Evolutionary conservation across 2,329 filamentous ascomycete genomes (phyloP).

Genomic region (Daldinia sp.): DNA sequence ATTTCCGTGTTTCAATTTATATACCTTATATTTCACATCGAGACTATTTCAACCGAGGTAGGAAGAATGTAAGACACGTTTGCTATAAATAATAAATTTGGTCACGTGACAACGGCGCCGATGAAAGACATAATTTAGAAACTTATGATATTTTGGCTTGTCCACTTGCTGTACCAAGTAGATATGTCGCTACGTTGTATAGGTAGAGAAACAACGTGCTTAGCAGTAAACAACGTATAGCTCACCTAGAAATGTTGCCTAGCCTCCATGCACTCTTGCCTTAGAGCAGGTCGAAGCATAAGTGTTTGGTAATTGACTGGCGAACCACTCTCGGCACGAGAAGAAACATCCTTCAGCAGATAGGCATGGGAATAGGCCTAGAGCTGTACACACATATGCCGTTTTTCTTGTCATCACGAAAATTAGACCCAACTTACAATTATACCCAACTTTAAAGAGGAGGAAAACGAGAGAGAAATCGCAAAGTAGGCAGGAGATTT

Average conservation of each 20-base stretch:
- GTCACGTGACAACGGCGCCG: not conserved
- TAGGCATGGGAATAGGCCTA: conserved; percentile 57
- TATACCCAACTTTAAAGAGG: not conserved
- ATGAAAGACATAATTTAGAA: not conserved
- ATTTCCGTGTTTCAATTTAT: conserved; percentile 11
- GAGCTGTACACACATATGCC: conserved; percentile 67
- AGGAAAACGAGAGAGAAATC: conserved; percentile 2
- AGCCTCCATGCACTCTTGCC: conserved; percentile 72
- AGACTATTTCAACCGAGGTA: not conserved
- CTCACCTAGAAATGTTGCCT: conserved; percentile 61
- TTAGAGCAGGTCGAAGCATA: conserved; percentile 56
- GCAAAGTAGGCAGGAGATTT: conserved; percentile 15
- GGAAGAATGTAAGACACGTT: not conserved
- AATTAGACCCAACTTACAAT: conserved; percentile 17
- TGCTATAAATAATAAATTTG: not conserved
- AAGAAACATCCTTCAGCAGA: conserved; percentile 62
- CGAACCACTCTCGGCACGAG: conserved; percentile 62
- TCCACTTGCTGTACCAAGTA: not conserved
- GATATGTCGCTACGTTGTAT: not conserved
- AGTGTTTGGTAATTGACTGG: conserved; percentile 75
- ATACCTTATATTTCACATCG: not conserved
- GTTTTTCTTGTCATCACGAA: conserved; percentile 34
- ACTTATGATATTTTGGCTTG: not conserved
- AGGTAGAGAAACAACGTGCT: not conserved
- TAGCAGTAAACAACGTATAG: conserved; percentile 10